Evolutionary conservation across 1,139 yeast species (phyloP), one percentile per base, ranked within the genome.

Genomic region (Yamadazyma dushanensis): DNA sequence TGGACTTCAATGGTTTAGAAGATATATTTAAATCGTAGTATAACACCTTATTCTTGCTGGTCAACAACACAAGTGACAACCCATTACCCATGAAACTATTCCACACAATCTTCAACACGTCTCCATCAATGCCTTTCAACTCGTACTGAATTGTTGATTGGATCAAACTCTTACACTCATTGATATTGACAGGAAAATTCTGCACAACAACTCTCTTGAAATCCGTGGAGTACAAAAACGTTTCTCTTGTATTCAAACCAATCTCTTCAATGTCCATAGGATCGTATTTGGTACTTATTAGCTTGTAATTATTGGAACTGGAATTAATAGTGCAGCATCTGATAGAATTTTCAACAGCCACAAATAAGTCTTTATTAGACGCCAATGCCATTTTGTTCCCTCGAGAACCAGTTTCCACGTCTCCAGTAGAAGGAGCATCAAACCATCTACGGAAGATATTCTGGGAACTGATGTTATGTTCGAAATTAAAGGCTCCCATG

Each of bases 161-260:
- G 8, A 38, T 32, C 5, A 41, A 16, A 7, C 35, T 25, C 2
- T 35, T 38, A 3, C 46, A 26, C 11, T 39, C 32, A 10, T 39
- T 39, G 5, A 54, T 34, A 8, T 40, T 36, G 7, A 40, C 34
- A 5, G 69, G 67, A 15, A 64, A 40, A 5, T 55, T 43, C 13
- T 57, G 56, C 1, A 67, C 52, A 2, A 48, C 52, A 16, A 68
- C 42, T n/a, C 46, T 43, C 1, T 40, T 13, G 13, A 50, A 53
- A 3, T 72, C 70, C 2, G 66, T 52, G 5, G 60, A 41, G 4
- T 72, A 73, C 36, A 69, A 45, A 21, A 59, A 54, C 2, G 58
- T 50, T 3, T 64, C 69, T 41, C 53, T 53, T 1, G 51, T 40
- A 41, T 66, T 67, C 35, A 66, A 44, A 1, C 44, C 40, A 34